phyloP scores from a whole-genome alignment of 75 land plant species.

The Chamaecyparis obtusa region DNA sequence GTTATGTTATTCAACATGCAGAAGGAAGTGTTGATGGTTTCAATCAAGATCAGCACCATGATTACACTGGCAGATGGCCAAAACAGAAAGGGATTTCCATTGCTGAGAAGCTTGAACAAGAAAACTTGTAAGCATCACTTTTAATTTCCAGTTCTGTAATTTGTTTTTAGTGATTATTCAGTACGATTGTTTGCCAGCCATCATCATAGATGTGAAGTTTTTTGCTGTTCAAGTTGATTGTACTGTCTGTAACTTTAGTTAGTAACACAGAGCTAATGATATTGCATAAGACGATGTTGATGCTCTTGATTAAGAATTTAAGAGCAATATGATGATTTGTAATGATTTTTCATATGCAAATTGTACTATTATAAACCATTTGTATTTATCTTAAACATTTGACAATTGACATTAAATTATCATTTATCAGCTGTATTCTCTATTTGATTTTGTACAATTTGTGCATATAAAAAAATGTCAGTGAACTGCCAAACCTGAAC shows the following conservation, averaged over 20 bases:
- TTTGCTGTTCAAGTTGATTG: background rate
- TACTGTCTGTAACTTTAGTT: background rate
- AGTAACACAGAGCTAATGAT: background rate
- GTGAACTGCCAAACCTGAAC: too few species aligned
- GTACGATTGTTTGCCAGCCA: background rate
- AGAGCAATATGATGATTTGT: background rate
- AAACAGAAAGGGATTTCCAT: constrained; percentile 58
- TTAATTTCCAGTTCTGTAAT: background rate
- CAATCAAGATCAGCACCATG: constrained; percentile 6
- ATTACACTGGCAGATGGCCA: constrained; percentile 39
- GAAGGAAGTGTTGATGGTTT: constrained; percentile 43
- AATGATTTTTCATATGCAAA: background rate
- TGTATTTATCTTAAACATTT: too few species aligned
- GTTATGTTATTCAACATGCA: constrained; percentile 74
- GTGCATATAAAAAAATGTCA: too few species aligned
- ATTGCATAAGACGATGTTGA: background rate
- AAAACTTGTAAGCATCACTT: constrained; percentile 59
- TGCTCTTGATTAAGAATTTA: too few species aligned
- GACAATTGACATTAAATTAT: too few species aligned
- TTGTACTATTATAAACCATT: background rate
- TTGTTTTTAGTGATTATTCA: background rate
- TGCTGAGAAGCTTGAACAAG: constrained; percentile 86
- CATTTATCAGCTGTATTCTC: background rate
- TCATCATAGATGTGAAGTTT: background rate
- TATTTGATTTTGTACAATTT: background rate